phyloP scores from a whole-genome alignment of 1,284 basidiomycete genomes.

The Ceratobasidium sp. region DNA sequence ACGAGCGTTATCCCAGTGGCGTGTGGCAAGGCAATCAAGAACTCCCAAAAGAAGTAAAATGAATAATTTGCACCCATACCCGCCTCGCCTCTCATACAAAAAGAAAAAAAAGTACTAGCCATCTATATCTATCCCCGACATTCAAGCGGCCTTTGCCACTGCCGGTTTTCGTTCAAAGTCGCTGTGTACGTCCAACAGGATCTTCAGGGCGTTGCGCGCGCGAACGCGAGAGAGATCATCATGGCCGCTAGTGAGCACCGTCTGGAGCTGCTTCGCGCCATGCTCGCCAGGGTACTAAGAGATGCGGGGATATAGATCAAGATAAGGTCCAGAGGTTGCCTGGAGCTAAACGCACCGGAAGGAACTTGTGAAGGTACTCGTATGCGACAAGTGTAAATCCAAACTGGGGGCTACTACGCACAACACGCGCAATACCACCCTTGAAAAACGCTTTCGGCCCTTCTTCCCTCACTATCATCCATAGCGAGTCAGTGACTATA shows the following conservation, averaged over 20 bases:
- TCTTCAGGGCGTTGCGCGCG: constrained; percentile 93
- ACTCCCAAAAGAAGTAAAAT: neutral
- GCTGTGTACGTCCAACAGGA: constrained; percentile 84
- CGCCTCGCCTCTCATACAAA: constrained; percentile 5
- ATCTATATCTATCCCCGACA: neutral
- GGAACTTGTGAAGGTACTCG: constrained; percentile 81
- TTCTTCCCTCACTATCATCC: constrained; percentile 71
- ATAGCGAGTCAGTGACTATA: constrained; percentile 44
- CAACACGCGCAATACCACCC: constrained; percentile 90
- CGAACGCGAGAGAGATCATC: constrained; percentile 90
- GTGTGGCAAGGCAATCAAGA: no score
- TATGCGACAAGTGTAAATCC: constrained; percentile 94
- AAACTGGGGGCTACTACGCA: constrained; percentile 90
- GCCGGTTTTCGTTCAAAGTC: constrained; percentile 72
- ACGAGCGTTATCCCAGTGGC: no score
- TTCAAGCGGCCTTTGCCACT: neutral
- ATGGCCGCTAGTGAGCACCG: constrained; percentile 72
- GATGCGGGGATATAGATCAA: constrained; percentile 26
- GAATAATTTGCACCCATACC: constrained; percentile 6
- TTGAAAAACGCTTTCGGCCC: constrained; percentile 94
- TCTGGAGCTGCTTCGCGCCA: constrained; percentile 73
- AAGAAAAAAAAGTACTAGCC: neutral
- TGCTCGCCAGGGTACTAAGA: constrained; percentile 82
- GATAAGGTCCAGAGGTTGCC: neutral
- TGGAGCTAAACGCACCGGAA: constrained; percentile 71